Evolutionary conservation across 257 asterid genomes (phyloP), one percentile per base, ranked within the genome.

Genomic region (Parsonsia alboflavescens): DNA sequence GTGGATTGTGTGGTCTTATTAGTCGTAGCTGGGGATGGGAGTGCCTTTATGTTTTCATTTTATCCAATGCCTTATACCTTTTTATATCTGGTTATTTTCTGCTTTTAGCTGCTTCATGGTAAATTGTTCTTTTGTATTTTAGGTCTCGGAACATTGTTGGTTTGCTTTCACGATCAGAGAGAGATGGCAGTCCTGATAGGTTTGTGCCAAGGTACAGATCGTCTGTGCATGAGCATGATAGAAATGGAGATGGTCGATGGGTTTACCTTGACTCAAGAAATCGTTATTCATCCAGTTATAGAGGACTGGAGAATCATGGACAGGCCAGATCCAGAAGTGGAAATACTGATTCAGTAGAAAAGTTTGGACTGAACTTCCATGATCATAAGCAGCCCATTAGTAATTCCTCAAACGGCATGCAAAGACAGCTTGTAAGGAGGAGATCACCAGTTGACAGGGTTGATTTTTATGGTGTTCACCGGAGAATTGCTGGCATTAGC

Each of bases 381-480:
- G 90, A 83, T 26, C 80, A 72, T 28, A 81, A 87, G 83, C 93
- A 77, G 73, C 68, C 81, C 58, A 67, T 69, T 42, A 81, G 66
- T 77, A 81, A 80, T 83, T 52, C 85, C 76, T 71, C 91, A 33
- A 85, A 84, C 72, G 87, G 83, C 71, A 64, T 63, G 75, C 79
- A 86, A 49, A 84, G 89, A 78, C 89, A 88, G 24, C 22, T 75
- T 41, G 73, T 73, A 59, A 75, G 85, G 75, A 88, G 90, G 82
- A 86, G 93, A 78, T 86, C 90, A 45, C 86, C 87, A 1, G 68
- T 58, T 30, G 91, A 85, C 71, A 74, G 88, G 80, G 97, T 84
- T 70, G 90, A 80, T 63, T 75, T 76, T 76, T 80, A 78, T 72
- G 85, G 76, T 17, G 77, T 78, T 30, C 82, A 75, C 53, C 86